Evolutionary conservation across 129 eudicot species (phyloP).

Genomic region (Escallonia rubra): DNA sequence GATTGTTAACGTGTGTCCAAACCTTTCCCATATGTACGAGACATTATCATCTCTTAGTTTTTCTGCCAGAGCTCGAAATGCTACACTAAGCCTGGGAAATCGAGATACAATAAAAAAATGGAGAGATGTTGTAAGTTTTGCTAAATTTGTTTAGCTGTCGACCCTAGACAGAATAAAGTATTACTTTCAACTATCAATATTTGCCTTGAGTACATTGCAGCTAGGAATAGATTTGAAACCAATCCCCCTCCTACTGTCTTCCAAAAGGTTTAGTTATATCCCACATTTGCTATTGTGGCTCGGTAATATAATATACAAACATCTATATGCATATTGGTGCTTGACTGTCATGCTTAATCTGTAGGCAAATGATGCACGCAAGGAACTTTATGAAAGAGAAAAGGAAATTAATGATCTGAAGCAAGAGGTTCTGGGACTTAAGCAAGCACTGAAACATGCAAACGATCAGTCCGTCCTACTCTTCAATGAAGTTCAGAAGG

Average conservation of each 20-base stretch:
- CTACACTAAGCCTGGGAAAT: constrained; percentile 82
- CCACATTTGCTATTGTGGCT: too few species aligned
- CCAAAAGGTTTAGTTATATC: too few species aligned
- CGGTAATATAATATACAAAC: too few species aligned
- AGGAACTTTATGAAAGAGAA: constrained; percentile 80
- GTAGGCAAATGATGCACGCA: constrained; percentile 98
- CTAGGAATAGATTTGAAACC: too few species aligned
- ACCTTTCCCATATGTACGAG: constrained; percentile 61
- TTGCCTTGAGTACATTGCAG: too few species aligned
- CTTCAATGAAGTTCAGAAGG: constrained; percentile 97
- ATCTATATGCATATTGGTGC: too few species aligned
- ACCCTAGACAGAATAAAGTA: background rate
- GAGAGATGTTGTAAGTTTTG: constrained; percentile 85
- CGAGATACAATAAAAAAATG: constrained; percentile 94
- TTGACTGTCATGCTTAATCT: background rate
- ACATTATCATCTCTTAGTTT: constrained; percentile 87
- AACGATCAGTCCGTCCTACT: constrained; percentile 88
- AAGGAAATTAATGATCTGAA: constrained; percentile 66
- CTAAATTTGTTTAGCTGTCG: constrained; percentile 6
- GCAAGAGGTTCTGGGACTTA: constrained; percentile 56
- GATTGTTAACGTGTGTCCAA: constrained; percentile 79
- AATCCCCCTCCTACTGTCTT: too few species aligned
- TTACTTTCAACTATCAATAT: too few species aligned
- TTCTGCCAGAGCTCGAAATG: constrained; percentile 87
- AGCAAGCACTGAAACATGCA: constrained; percentile 72